Evolutionary conservation across 345 rosid genomes (phyloP).

Genomic region (Salix arbutifolia): DNA sequence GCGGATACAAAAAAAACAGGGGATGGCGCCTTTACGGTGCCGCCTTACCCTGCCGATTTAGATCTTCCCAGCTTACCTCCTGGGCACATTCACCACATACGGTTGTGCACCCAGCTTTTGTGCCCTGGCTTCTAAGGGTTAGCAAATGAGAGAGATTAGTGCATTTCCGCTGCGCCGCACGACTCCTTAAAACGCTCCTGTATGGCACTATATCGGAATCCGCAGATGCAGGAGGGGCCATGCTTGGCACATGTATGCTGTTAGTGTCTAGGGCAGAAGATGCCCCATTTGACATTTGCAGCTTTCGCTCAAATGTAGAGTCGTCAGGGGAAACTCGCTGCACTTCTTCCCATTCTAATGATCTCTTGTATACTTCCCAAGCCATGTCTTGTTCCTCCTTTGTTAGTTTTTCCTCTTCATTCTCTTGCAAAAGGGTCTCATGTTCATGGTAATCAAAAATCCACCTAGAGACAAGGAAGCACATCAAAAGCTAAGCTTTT

Average conservation of each 20-base stretch:
- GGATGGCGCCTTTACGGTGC: conserved; percentile 21
- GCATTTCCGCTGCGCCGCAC: conserved; percentile 56
- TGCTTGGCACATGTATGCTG: conserved; percentile 14
- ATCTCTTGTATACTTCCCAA: conserved; percentile 82
- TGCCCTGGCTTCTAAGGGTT: conserved; percentile 90
- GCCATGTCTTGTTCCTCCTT: conserved; percentile 99
- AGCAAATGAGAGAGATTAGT: conserved; percentile 76
- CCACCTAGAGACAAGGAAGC: conserved; percentile 53
- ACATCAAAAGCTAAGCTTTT: neutral
- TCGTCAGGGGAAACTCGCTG: conserved; percentile 63
- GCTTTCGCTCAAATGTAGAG: conserved; percentile 40
- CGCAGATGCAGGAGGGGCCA: neutral
- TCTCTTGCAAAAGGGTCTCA: conserved; percentile 96
- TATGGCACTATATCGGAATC: conserved; percentile 7
- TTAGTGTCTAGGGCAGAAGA: conserved; percentile 33
- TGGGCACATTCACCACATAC: conserved; percentile 93
- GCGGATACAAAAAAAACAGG: neutral
- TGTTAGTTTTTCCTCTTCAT: conserved; percentile 90
- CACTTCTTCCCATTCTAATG: conserved; percentile 90
- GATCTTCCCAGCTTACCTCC: conserved; percentile 72
- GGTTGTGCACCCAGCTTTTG: conserved; percentile 65
- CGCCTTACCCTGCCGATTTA: conserved; percentile 37
- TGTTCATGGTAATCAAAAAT: conserved; percentile 90
- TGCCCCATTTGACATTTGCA: conserved; percentile 20
- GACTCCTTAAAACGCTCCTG: conserved; percentile 48